Evolutionary conservation across 768 basidiomycete species (phyloP), one percentile per base, ranked within the genome.

Genomic region (Postia placenta): DNA sequence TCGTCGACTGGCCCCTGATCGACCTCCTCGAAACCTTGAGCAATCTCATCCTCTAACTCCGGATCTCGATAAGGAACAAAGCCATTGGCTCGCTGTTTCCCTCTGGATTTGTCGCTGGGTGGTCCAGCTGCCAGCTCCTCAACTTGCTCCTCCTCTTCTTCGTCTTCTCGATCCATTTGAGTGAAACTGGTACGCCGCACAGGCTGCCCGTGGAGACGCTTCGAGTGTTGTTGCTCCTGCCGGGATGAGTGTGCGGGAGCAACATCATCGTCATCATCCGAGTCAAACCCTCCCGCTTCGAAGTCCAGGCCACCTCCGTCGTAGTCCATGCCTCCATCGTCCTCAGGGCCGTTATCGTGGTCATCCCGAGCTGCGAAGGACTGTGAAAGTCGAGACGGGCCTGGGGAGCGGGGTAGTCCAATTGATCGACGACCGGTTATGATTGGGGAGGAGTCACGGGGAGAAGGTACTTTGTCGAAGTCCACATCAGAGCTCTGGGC

Each of bases 101-200:
- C 57, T 41, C 52, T 59, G n/a, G 42, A 48, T 42, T 53, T 56
- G 35, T 46, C 49, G 12, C 47, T 56, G 5, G 47, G 57, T 9
- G 52, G 42, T 3, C 49, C 48, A 24, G 52, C 43, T 19, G 19
- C 51, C 35, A 43, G 42, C 15, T 54, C 41, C 15, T 60, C 59
- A 1, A 53, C 54, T 35, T 65, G 60, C 1, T 56, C 64, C 2
- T 74, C 73, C 1, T 74, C 71, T 0, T 74, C 71, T 11, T 72
- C 70, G 12, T 70, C 72, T n/a, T 74, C 76, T 37, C 73, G 71
- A 50, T 72, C 74, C 59, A 78, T 69, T 44, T 74, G 73, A 6
- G 67, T 64, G 45, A 81, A 81, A 65, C 44, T 70, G 61, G 41
- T 70, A 11, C 55, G 51, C 14, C 55, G 46, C 3, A 55, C 38